Evolutionary conservation across 495 filamentous ascomycete species (phyloP).

Genomic region (Astrothelium subdiscretum): DNA sequence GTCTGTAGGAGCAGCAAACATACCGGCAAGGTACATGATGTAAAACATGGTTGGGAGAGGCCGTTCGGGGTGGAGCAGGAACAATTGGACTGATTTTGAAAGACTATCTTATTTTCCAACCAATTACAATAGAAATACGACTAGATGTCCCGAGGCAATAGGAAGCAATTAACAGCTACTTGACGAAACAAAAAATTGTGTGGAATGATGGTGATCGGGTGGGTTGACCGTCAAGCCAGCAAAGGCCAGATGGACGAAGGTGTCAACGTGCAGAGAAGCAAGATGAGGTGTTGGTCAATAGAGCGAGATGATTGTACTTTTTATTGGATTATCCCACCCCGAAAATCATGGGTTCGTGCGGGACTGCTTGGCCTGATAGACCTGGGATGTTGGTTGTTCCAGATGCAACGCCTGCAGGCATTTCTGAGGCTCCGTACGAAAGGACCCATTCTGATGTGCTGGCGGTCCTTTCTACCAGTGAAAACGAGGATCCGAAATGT

Average conservation of each 20-base stretch:
- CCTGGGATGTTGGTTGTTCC: constrained; percentile 18
- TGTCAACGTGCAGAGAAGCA: not conserved
- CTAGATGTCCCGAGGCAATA: not conserved
- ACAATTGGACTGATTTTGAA: not conserved
- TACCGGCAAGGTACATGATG: constrained; percentile 58
- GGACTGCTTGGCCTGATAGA: not conserved
- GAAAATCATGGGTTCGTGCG: constrained; percentile 1
- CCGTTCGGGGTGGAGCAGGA: not conserved
- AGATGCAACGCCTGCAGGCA: constrained; percentile 23
- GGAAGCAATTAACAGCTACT: not conserved
- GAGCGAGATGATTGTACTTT: constrained; percentile 1
- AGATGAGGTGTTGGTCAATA: not conserved
- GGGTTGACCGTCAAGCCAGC: not conserved
- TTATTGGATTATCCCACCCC: constrained; percentile 4
- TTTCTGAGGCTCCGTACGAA: constrained; percentile 26
- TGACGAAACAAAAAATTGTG: not conserved
- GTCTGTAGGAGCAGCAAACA: constrained; percentile 16
- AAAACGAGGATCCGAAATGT: constrained; percentile 19
- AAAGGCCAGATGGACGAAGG: constrained; percentile 1
- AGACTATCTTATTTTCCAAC: not conserved
- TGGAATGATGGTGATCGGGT: not conserved
- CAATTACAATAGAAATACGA: not conserved
- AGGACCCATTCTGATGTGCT: constrained; percentile 63
- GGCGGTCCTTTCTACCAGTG: constrained; percentile 75
- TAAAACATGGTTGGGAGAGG: constrained; percentile 43